Base-by-base conservation (phyloP, 2,329 filamentous ascomycete species). In the Aspergillus floridensis region DNA sequence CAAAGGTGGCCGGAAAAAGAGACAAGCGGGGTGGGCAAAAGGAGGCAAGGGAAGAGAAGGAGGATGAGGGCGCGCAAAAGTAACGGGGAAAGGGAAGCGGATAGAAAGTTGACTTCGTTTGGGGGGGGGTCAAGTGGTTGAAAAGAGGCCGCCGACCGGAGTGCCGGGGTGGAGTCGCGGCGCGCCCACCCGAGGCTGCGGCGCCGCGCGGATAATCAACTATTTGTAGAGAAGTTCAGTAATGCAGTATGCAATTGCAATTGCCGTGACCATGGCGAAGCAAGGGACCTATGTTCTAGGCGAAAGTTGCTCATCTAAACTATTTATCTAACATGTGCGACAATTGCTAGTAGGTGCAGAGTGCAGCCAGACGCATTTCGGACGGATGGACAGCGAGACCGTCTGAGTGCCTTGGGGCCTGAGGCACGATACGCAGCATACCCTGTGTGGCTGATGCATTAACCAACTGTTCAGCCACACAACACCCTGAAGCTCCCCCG, bases 51-150 rank as follows among this genome's bases (percentile, higher is more conserved):
- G 54, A 44, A 61, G 59, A 55, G 58, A 65, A 60, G 52, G 44
- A 49, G 52, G 44, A 49, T 32, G 48, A 49, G 53, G 58, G 59
- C 55, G 59, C 59, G 53, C 56, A 46, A 52, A 57, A 55, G 64
- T 68, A 44, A 44, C 66, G 68, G 66, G 68, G 66, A 66, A 71
- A 65, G 65, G 65, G 66, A 69, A 68, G 59, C 60, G 61, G 65
- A 68, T 63, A 61, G 51, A 60, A 60, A 63, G 63, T 60, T 29
- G 55, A 56, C 53, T 22, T 58, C 60, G 61, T 62, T 67, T 61
- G 63, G 63, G 63, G 57, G 32, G 32, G 11, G 12, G 32, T 12
- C 2, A 16, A 29, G 32, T 35, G 32, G 38, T 44, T 59, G 60
- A 65, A 66, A 61, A 64, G 63, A 62, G 58, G 57, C 54, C 55